Conservation (phyloP, 2,329 filamentous ascomycete genomes). For the Amauroascus niger region DNA sequence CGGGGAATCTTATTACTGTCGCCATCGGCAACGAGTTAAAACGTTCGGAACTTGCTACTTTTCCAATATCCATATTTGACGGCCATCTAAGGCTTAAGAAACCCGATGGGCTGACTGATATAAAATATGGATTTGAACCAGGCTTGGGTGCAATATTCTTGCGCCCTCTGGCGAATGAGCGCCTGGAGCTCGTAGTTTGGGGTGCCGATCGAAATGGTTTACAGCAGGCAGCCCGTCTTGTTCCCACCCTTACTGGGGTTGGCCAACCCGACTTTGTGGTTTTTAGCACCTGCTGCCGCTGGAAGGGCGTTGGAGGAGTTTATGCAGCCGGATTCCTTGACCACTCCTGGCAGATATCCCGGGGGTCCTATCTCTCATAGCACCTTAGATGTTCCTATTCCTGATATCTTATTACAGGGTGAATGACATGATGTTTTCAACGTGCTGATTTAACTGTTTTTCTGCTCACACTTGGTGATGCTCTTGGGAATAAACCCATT, state of each 20-base stretch:
- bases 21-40: constrained; percentile 21
- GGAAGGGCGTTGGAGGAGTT: constrained; percentile 44
- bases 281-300: constrained; percentile 38
- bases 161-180: constrained; percentile 39
- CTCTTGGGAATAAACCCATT: too few species aligned
- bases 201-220: constrained; percentile 42
- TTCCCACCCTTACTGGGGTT: constrained; percentile 48
- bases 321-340: constrained; percentile 50
- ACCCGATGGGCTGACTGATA: constrained; percentile 9
- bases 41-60: constrained; percentile 15
- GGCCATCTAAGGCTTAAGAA: constrained; percentile 14
- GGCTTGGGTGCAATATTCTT: constrained; percentile 45
- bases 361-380: constrained; percentile 37
- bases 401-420: not conserved
- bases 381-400: not conserved
- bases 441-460: not conserved
- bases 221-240: constrained; percentile 42
- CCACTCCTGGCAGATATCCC: constrained; percentile 43
- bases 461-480: too few species aligned
- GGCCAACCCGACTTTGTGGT: constrained; percentile 51
- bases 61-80: constrained; percentile 24
- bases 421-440: not conserved
- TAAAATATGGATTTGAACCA: constrained; percentile 25
- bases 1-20: constrained; percentile 41
- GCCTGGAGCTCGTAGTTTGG: constrained; percentile 49